Evolutionary conservation across 176 grass and related monocot genomes (phyloP).

Genomic region (Puya raimondii): DNA sequence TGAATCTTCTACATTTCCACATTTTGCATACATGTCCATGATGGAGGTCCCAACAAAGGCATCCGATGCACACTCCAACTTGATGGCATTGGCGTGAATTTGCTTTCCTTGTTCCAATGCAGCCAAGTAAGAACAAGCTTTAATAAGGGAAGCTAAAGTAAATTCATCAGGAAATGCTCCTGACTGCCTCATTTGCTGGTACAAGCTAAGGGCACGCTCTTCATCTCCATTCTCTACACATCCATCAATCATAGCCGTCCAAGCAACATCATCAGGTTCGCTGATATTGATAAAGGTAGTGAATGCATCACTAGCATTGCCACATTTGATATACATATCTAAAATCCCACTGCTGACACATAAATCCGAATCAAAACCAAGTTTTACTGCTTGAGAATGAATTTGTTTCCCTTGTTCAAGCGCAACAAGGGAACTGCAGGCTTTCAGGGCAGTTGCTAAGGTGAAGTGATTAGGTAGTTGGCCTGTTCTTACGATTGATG

Average conservation of each 20-base stretch:
- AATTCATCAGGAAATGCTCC: conserved; percentile 18
- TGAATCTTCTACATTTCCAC: conserved; percentile 25
- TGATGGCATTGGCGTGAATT: conserved; percentile 24
- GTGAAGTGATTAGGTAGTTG: conserved; percentile 22
- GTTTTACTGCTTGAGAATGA: conserved; percentile 6
- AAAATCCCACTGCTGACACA: conserved; percentile 19
- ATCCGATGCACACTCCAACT: conserved; percentile 18
- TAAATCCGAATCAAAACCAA: conserved; percentile 20
- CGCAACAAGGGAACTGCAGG: conserved; percentile 15
- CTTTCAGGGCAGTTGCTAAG: conserved; percentile 20
- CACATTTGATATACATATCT: conserved; percentile 21
- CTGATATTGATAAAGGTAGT: conserved; percentile 8
- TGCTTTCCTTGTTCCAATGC: conserved; percentile 20
- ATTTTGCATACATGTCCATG: conserved; percentile 31
- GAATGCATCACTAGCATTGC: conserved; percentile 2
- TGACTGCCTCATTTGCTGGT: conserved; percentile 23
- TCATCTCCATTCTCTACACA: conserved; percentile 24
- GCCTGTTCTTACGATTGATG: conserved; percentile 9
- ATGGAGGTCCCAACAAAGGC: conserved; percentile 24
- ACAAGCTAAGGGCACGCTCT: conserved; percentile 13
- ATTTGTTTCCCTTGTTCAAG: conserved; percentile 15
- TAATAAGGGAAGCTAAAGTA: conserved; percentile 17
- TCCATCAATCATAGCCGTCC: conserved; percentile 21
- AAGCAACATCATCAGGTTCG: conserved; percentile 19
- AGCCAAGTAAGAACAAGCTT: conserved; percentile 22